Evolutionary conservation across 768 basidiomycete species (phyloP).

Genomic region (Serendipita sp.): DNA sequence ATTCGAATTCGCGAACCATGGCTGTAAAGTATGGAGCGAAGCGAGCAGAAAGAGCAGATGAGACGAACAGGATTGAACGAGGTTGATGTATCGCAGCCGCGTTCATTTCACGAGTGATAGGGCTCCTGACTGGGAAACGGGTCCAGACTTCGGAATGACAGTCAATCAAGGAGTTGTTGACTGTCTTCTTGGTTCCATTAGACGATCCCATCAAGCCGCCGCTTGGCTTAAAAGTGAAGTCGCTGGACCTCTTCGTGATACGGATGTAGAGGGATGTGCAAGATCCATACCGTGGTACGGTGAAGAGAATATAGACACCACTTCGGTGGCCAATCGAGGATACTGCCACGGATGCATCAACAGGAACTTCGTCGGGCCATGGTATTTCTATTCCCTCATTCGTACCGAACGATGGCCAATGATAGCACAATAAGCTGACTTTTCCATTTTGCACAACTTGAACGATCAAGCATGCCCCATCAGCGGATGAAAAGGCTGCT

Average conservation of each 20-base stretch:
- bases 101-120: not conserved
- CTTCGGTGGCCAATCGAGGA: not conserved
- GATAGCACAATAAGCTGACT: not conserved
- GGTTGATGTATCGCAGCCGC: not conserved
- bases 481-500: not conserved
- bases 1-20: not conserved
- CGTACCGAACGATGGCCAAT: not conserved
- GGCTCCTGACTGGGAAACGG: not conserved
- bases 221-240: not conserved
- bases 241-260: not conserved
- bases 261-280: not conserved
- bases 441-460: not conserved
- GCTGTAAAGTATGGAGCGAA: not conserved
- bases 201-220: not conserved
- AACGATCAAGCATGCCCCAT: not conserved
- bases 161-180: not conserved
- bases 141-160: not conserved
- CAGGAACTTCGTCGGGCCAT: not conserved
- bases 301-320: not conserved
- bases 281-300: not conserved
- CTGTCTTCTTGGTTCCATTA: not conserved
- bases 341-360: not conserved
- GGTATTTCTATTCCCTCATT: not conserved
- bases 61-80: not conserved
- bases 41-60: not conserved